Conservation (phyloP, 352 stramenopile species). For the Pythium phragmitis region DNA sequence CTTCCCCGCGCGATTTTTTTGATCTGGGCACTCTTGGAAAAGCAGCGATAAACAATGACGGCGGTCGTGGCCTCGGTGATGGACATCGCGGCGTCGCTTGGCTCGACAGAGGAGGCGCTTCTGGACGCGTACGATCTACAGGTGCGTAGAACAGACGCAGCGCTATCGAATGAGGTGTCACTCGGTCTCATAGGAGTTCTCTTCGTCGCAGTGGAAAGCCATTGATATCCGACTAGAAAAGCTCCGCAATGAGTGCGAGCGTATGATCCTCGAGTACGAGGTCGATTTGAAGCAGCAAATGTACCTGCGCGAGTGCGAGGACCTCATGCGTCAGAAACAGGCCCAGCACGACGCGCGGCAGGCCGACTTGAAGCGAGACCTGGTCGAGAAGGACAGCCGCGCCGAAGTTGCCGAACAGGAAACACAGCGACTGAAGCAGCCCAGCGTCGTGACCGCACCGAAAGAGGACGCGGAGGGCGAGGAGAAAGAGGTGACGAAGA, state of each 20-base stretch:
- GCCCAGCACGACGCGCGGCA: slow-evolving; percentile 24
- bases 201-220: slow-evolving; percentile 44
- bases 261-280: slow-evolving; percentile 44
- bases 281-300: slow-evolving; percentile 54
- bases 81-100: slow-evolving; percentile 23
- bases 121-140: slow-evolving; percentile 64
- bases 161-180: slow-evolving; percentile 5
- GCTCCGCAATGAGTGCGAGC: slow-evolving; percentile 56
- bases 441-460: background rate
- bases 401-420: background rate
- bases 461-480: slow-evolving; percentile 17
- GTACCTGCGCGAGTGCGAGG: slow-evolving; percentile 40
- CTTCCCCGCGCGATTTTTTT: slow-evolving; percentile 5
- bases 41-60: slow-evolving; percentile 22
- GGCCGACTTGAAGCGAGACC: slow-evolving; percentile 2
- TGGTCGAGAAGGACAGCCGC: slow-evolving; percentile 6
- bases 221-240: slow-evolving; percentile 58
- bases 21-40: slow-evolving; percentile 8
- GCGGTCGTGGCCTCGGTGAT: slow-evolving; percentile 12
- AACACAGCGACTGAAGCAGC: background rate
- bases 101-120: slow-evolving; percentile 45
- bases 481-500: slow-evolving; percentile 23
- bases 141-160: slow-evolving; percentile 30
- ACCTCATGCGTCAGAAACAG: slow-evolving; percentile 27
- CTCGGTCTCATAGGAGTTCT: background rate